A percentile compares a stretch with the other conserved stretches of the same genome.
Evolutionary conservation across 83 land plant species (phyloP).

Genomic region (Isoetes engelmannii): DNA sequence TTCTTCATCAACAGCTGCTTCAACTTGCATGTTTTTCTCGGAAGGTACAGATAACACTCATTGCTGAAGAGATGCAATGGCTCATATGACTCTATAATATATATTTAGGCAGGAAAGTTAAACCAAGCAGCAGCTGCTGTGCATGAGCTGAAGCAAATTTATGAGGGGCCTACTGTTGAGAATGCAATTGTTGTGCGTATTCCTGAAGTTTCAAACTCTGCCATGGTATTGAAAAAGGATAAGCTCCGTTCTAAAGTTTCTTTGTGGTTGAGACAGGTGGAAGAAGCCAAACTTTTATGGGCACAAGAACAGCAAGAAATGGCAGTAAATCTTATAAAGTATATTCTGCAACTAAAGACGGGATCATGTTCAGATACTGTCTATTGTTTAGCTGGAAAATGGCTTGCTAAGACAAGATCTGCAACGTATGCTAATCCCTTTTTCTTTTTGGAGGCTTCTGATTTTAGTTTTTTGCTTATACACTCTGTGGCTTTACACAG

Average conservation of each 20-base stretch:
- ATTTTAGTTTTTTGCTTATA: not conserved
- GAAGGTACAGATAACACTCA: slow-evolving; percentile 44
- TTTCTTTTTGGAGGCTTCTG: not conserved
- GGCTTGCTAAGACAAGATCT: slow-evolving; percentile 92
- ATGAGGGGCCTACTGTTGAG: slow-evolving; percentile 10
- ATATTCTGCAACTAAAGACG: slow-evolving; percentile 39
- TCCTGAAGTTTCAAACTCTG: not conserved
- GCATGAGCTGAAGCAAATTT: slow-evolving; percentile 67
- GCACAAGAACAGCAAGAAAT: slow-evolving; percentile 81
- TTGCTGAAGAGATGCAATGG: not conserved
- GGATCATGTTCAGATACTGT: slow-evolving; percentile 51
- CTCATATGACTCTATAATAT: slow-evolving; percentile 1
- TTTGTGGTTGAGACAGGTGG: slow-evolving; percentile 40
- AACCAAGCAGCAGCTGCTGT: slow-evolving; percentile 70
- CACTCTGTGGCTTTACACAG: slow-evolving; percentile 32
- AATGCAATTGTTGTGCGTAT: not conserved
- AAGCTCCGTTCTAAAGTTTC: not conserved
- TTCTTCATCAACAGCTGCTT: slow-evolving; percentile 53
- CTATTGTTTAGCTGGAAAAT: slow-evolving; percentile 80
- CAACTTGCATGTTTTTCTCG: slow-evolving; percentile 68
- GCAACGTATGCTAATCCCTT: slow-evolving; percentile 49
- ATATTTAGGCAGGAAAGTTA: slow-evolving; percentile 57
- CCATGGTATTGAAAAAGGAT: not conserved
- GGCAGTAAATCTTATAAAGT: slow-evolving; percentile 76
- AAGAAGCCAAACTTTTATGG: slow-evolving; percentile 88